Evolutionary conservation across 495 filamentous ascomycete genomes (phyloP).

Genomic region (Cairneyella variabilis): DNA sequence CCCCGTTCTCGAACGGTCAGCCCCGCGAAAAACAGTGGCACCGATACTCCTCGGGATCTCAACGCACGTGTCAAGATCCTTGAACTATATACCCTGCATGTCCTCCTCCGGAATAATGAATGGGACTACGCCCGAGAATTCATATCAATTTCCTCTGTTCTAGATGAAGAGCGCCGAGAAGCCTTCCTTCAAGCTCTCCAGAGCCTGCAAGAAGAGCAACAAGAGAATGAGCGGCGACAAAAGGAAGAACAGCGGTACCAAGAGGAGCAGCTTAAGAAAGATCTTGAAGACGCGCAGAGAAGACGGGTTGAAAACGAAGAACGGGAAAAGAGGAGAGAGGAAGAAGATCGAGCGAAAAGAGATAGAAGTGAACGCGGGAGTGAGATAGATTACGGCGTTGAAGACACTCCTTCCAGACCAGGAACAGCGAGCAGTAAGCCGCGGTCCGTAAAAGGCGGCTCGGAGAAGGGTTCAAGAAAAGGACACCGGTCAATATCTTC

Average conservation of each 20-base stretch:
- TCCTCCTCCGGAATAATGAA: constrained; percentile 83
- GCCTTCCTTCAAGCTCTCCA: constrained; percentile 73
- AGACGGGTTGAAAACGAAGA: constrained; percentile 50
- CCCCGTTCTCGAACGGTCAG: constrained; percentile 29
- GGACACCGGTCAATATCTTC: constrained; percentile 15
- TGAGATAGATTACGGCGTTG: constrained; percentile 54
- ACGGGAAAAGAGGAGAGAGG: constrained; percentile 39
- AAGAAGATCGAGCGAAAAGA: constrained; percentile 22
- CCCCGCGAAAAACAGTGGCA: constrained; percentile 44
- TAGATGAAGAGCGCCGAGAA: constrained; percentile 90
- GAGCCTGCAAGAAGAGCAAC: constrained; percentile 68
- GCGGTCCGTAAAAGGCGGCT: constrained; percentile 28
- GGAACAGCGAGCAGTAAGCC: background rate
- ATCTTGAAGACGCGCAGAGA: constrained; percentile 55
- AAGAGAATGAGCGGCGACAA: constrained; percentile 57
- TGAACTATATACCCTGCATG: constrained; percentile 90
- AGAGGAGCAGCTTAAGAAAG: constrained; percentile 53
- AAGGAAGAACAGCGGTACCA: constrained; percentile 61
- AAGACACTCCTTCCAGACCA: constrained; percentile 28
- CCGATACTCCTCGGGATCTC: constrained; percentile 74
- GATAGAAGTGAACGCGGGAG: constrained; percentile 42
- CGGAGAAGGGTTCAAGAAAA: constrained; percentile 32
- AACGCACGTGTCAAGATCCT: constrained; percentile 78
- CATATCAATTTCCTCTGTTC: constrained; percentile 73
- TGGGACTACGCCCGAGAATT: constrained; percentile 95